These are phyloP conservation scores for Xylariaceae sp. DNA, from an alignment of 2,329 filamentous ascomycete species.

Conservation along the genomic window DNA sequence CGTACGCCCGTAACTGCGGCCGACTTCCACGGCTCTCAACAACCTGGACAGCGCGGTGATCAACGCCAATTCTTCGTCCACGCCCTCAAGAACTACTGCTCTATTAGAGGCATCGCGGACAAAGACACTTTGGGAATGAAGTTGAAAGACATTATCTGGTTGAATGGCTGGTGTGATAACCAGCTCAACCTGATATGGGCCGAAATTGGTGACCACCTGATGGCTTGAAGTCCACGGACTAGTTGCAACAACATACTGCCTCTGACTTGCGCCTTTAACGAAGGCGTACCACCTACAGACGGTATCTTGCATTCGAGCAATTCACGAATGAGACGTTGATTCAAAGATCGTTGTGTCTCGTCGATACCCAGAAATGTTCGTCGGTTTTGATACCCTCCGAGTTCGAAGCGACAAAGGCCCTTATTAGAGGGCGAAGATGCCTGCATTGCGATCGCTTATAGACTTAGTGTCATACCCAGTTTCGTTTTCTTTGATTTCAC, in stretches of 20 bases:
- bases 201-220: constrained; percentile 23
- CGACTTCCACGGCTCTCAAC: constrained; percentile 16
- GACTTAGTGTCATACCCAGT: neutral
- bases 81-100: constrained; percentile 28
- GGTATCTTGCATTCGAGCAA: neutral
- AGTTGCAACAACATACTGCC: neutral
- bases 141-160: constrained; percentile 29
- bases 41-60: constrained; percentile 20
- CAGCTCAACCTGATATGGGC: constrained; percentile 29
- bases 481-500: neutral
- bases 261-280: neutral
- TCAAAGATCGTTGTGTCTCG: constrained; percentile 1
- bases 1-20: constrained; percentile 19
- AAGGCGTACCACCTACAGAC: neutral
- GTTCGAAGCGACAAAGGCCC: constrained; percentile 3
- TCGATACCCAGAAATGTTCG: neutral
- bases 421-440: too few species aligned
- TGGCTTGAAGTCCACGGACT: constrained; percentile 9
- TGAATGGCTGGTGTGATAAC: constrained; percentile 31
- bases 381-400: constrained; percentile 5
- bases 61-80: constrained; percentile 30
- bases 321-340: neutral
- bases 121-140: constrained; percentile 24
- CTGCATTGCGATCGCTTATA: neutral
- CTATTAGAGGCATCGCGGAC: constrained; percentile 24